Base-by-base conservation (phyloP, 106 monocot species). In the Gastrodia elata region DNA sequence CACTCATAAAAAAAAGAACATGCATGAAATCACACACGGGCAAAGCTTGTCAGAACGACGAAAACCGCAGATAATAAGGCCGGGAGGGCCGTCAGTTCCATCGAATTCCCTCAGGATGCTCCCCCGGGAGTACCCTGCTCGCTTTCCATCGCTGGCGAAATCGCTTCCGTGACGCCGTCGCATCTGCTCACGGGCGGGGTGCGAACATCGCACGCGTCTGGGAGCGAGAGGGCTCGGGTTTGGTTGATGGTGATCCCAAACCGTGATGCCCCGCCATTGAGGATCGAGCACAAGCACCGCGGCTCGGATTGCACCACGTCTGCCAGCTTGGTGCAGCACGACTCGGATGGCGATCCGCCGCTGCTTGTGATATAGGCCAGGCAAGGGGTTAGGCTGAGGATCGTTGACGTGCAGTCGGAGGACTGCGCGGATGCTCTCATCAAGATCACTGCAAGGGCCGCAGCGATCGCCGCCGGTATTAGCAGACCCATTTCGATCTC, bases 311-410 rank as follows among this genome's bases (percentile, higher is more conserved):
- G 58, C 33, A 77, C 77, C 2, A 77, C 77, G 18, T 37, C 24
- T 3, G 61, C 59, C 6, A 78, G 78, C 78, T 72, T 42, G 0
- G 78, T 6, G 44, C 78, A 78, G 30, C 78, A 78, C 13, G 71
- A 8, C 57, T 22, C 34, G 1, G 71, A 40, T 6, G 78, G 78
- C 8, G 78, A 34, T 16, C 41, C 22, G 37, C 32, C 43, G 28
- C 72, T 64, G 41, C 78, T 72, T 8, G 71, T 59, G 26, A 78
- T 61, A 33, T 72, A 78, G 59, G 25, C 46, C 6, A 78, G 72
- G 72, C 78, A 80, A 14, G 80, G 75, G 6, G 74, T 8, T 7
- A 80, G 59, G 37, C 75, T 64, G 27, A 70, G 9, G n/a, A 80
- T 70, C 1, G 80, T 48, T 5, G 80, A 32, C 18, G 40, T 57